phyloP scores from a whole-genome alignment of 2,329 filamentous ascomycete genomes.

The Hymenoscyphus infarciens region DNA sequence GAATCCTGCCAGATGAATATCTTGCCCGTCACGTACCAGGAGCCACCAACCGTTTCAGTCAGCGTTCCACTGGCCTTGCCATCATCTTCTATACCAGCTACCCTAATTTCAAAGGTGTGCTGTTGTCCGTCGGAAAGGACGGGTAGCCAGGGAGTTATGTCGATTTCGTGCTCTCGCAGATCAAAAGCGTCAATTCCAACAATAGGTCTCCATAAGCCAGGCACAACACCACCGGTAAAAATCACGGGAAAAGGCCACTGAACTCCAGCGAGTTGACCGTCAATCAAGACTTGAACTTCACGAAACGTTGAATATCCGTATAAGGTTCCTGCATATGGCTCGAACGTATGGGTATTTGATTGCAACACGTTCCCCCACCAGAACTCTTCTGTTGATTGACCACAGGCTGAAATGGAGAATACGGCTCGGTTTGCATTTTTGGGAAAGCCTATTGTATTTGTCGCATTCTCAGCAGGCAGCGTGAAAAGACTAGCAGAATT shows the following conservation, averaged over 20 bases:
- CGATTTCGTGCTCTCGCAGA: constrained; percentile 74
- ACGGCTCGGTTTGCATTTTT: constrained; percentile 65
- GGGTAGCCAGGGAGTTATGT: constrained; percentile 73
- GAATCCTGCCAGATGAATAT: constrained; percentile 72
- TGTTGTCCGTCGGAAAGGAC: constrained; percentile 60
- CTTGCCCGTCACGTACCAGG: constrained; percentile 77
- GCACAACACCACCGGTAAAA: constrained; percentile 77
- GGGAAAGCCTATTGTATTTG: constrained; percentile 59
- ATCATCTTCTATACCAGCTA: constrained; percentile 61
- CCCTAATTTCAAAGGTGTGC: constrained; percentile 65
- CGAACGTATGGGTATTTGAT: constrained; percentile 57
- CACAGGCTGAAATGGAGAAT: constrained; percentile 72
- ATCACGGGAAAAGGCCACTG: constrained; percentile 80
- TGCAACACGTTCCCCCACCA: constrained; percentile 79
- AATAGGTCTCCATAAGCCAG: constrained; percentile 72
- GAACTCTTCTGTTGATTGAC: constrained; percentile 74
- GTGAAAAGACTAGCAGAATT: constrained; percentile 63
- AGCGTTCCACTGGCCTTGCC: constrained; percentile 46
- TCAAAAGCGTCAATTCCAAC: constrained; percentile 79
- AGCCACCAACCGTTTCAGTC: constrained; percentile 54
- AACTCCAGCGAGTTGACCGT: constrained; percentile 68
- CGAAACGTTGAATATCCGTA: constrained; percentile 71
- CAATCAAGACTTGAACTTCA: constrained; percentile 73
- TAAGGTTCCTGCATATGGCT: constrained; percentile 50
- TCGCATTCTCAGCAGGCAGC: constrained; percentile 60